phyloP scores from a whole-genome alignment of 768 basidiomycete genomes.

The Boletus edulis region DNA sequence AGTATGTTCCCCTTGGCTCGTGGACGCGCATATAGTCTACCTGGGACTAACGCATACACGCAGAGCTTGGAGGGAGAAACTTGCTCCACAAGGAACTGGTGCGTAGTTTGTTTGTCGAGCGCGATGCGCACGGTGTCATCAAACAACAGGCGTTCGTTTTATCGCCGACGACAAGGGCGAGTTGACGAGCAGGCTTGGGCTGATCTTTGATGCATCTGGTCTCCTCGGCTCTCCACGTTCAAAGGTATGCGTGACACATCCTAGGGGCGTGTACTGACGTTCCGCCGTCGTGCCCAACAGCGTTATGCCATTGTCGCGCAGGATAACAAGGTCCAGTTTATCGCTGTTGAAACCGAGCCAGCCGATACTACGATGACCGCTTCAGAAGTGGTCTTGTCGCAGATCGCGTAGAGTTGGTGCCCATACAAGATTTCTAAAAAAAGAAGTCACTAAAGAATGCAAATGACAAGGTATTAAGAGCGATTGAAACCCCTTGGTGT shows the following conservation, averaged over 20 bases:
- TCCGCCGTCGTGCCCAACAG: slow-evolving; percentile 23
- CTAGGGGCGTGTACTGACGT: neutral
- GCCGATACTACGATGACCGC: slow-evolving; percentile 48
- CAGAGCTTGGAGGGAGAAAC: slow-evolving; percentile 66
- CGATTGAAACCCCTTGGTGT: no score
- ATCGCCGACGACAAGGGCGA: slow-evolving; percentile 68
- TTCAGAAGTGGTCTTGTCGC: slow-evolving; percentile 44
- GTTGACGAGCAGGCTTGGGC: slow-evolving; percentile 52
- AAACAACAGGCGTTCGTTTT: slow-evolving; percentile 49
- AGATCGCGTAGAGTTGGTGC: slow-evolving; percentile 15
- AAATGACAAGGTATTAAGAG: no score
- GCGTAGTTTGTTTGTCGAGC: slow-evolving; percentile 12
- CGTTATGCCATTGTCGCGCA: slow-evolving; percentile 59
- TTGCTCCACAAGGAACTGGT: slow-evolving; percentile 61
- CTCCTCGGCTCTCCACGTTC: slow-evolving; percentile 67
- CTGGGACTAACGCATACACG: slow-evolving; percentile 1
- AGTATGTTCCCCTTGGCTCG: slow-evolving; percentile 22
- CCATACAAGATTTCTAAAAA: neutral
- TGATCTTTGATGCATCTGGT: slow-evolving; percentile 59
- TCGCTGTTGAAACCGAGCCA: slow-evolving; percentile 52
- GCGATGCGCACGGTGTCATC: neutral
- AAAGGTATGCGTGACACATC: slow-evolving; percentile 40
- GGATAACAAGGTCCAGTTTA: slow-evolving; percentile 50
- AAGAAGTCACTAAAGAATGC: no score
- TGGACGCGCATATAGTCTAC: slow-evolving; percentile 4